Conservation (phyloP, 1,284 basidiomycete species). For the Papiliotrema flavescens region DNA sequence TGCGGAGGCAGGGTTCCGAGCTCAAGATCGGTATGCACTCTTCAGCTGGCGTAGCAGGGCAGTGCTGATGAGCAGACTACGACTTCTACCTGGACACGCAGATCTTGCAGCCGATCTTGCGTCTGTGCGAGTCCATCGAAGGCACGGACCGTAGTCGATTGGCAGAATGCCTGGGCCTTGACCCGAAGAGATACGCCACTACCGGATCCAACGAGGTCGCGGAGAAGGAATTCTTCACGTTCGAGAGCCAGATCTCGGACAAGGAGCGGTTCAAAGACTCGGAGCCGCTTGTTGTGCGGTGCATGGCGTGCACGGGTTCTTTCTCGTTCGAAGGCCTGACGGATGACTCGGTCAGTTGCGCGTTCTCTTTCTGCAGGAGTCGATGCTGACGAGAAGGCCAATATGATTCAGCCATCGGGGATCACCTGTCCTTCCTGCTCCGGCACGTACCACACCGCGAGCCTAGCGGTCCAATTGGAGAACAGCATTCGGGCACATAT, state of each 20-base stretch:
- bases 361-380: not conserved
- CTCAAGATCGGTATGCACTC: constrained; percentile 64
- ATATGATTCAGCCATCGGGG: constrained; percentile 46
- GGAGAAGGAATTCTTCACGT: constrained; percentile 69
- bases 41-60: not conserved
- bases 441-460: constrained; percentile 56
- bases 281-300: constrained; percentile 66
- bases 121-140: constrained; percentile 93
- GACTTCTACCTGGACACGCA: constrained; percentile 90
- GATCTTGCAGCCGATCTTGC: constrained; percentile 89
- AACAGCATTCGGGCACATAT: constrained; percentile 75
- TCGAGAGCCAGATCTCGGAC: constrained; percentile 89
- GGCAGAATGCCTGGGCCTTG: constrained; percentile 92
- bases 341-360: constrained; percentile 25
- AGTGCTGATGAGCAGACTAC: constrained; percentile 60
- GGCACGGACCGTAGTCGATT: constrained; percentile 87
- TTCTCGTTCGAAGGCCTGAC: constrained; percentile 62
- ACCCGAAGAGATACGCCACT: constrained; percentile 71
- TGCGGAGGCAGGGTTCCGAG: constrained; percentile 65
- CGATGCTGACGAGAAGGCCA: constrained; percentile 26
- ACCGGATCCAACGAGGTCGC: constrained; percentile 53
- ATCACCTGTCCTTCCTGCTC: constrained; percentile 62
- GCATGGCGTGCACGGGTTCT: constrained; percentile 65
- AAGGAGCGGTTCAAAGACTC: constrained; percentile 77
- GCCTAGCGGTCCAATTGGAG: constrained; percentile 80